Conservation (phyloP, 2,329 filamentous ascomycete genomes). For the Ophiostoma montium region DNA sequence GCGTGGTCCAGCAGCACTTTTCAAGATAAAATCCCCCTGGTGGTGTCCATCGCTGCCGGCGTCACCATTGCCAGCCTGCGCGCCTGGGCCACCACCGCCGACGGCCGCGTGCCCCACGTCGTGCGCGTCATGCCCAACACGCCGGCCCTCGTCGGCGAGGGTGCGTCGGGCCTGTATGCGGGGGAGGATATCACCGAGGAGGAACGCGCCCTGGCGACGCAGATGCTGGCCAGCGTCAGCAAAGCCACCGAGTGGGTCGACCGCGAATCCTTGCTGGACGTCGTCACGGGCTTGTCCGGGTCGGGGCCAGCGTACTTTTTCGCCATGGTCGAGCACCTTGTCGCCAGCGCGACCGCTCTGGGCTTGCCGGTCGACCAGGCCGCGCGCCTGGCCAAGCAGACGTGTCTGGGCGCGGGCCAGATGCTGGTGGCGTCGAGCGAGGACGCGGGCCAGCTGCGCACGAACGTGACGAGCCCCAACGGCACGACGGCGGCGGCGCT, state of each 20-base stretch:
- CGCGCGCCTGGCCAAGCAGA: constrained; percentile 34
- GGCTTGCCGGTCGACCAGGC: constrained; percentile 34
- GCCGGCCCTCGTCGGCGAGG: constrained; percentile 35
- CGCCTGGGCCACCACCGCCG: constrained; percentile 25
- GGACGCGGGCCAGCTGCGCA: constrained; percentile 31
- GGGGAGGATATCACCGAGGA: constrained; percentile 25
- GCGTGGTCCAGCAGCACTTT: no score
- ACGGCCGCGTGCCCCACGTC: constrained; percentile 26
- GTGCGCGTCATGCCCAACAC: constrained; percentile 41
- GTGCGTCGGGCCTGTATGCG: constrained; percentile 33
- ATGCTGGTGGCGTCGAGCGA: constrained; percentile 35
- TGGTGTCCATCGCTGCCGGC: constrained; percentile 35
- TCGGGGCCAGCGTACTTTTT: constrained; percentile 40
- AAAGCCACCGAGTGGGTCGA: constrained; percentile 36
- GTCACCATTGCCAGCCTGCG: constrained; percentile 31
- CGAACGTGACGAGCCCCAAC: constrained; percentile 38
- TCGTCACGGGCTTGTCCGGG: constrained; percentile 35
- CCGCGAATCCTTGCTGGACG: constrained; percentile 33
- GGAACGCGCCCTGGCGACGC: constrained; percentile 28
- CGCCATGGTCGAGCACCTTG: constrained; percentile 36
- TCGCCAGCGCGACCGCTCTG: constrained; percentile 27
- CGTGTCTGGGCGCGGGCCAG: constrained; percentile 35
- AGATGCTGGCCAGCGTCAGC: constrained; percentile 31
- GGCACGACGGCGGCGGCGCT: constrained; percentile 36
- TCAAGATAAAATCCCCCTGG: no score